Conservation (phyloP, 257 asterid species). For the Rubia yunnanensis region DNA sequence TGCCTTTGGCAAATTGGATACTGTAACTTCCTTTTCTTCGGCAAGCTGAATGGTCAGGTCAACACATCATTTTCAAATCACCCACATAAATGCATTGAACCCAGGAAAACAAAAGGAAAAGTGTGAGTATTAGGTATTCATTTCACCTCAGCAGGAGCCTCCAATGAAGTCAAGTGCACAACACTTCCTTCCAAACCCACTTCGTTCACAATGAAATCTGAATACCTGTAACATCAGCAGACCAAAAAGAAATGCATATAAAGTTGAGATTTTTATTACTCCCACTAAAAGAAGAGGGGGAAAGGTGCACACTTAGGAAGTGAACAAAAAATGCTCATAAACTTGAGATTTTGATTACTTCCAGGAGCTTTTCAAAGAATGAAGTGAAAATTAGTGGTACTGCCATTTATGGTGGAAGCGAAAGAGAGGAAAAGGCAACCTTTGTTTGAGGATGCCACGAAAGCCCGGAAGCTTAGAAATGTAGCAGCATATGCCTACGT, state of each 20-base stretch:
- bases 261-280: background rate
- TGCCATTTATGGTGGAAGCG: background rate
- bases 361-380: background rate
- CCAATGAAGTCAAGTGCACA: constrained; percentile 69
- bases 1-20: constrained; percentile 38
- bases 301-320: background rate
- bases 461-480: constrained; percentile 76
- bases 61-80: background rate
- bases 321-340: background rate
- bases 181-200: constrained; percentile 78
- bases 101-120: background rate
- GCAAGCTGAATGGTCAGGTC: constrained; percentile 34
- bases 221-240: constrained; percentile 45
- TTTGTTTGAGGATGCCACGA: constrained; percentile 82
- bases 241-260: constrained; percentile 1
- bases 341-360: background rate
- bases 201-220: constrained; percentile 94
- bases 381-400: background rate
- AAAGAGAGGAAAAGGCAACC: constrained; percentile 25
- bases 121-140: background rate
- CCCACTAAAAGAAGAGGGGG: background rate
- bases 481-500: constrained; percentile 77
- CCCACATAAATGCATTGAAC: background rate
- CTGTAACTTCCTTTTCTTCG: constrained; percentile 41
- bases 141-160: constrained; percentile 62